These are phyloP conservation scores for Peltaster fructicola DNA, from an alignment of 2,329 filamentous ascomycete genomes.

Conservation along the genomic window DNA sequence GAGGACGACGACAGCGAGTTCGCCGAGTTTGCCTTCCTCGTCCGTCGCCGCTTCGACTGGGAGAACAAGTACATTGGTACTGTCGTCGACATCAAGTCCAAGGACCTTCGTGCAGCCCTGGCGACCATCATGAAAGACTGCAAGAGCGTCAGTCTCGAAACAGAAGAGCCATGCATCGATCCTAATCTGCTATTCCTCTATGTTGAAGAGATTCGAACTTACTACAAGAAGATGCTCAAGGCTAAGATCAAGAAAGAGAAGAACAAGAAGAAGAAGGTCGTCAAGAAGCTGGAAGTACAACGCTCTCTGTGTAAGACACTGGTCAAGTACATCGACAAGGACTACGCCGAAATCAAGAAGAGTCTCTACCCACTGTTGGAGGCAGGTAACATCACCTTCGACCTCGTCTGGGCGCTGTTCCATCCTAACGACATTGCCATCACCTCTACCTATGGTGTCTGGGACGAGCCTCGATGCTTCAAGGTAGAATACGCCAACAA, in stretches of 20 bases:
- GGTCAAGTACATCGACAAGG: constrained; percentile 59
- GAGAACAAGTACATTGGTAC: constrained; percentile 65
- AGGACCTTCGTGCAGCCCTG: constrained; percentile 53
- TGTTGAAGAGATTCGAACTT: constrained; percentile 53
- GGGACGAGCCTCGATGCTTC: constrained; percentile 64
- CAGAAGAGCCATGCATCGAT: constrained; percentile 51
- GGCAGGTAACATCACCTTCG: constrained; percentile 72
- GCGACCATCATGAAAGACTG: constrained; percentile 56
- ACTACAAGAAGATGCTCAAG: constrained; percentile 46
- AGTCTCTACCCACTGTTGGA: constrained; percentile 65
- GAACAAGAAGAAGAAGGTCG: constrained; percentile 44
- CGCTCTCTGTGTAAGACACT: constrained; percentile 53
- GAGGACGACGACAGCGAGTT: constrained; percentile 51
- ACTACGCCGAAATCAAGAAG: constrained; percentile 63
- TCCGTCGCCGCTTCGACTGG: constrained; percentile 67
- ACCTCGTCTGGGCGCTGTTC: constrained; percentile 75
- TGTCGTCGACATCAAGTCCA: constrained; percentile 71
- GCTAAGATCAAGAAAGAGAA: constrained; percentile 37
- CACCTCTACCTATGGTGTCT: constrained; percentile 55
- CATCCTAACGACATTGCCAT: constrained; percentile 72
- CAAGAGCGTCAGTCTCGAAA: constrained; percentile 62
- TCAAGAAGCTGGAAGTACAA: constrained; percentile 41
- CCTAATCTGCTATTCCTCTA: constrained; percentile 40
- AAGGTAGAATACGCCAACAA: constrained; percentile 63
- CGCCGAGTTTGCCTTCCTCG: constrained; percentile 66